These are phyloP conservation scores for Conticribra guillardii DNA, from an alignment of 108 stramenopile species.

Conservation along the genomic window DNA sequence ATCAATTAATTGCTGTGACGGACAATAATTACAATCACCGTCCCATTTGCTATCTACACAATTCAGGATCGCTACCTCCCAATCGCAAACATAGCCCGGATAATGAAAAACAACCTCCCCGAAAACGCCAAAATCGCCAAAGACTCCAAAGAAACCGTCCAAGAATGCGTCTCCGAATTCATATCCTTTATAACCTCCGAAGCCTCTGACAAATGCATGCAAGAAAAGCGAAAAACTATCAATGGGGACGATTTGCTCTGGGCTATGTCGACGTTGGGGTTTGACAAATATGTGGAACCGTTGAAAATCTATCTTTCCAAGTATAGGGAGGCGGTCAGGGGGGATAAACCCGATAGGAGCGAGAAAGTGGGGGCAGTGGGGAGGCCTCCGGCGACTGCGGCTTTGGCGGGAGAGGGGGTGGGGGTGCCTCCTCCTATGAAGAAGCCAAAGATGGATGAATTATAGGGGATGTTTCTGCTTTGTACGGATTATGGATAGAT, in stretches of 20 bases:
- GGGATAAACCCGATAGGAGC: slow-evolving; percentile 79
- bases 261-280: slow-evolving; percentile 99
- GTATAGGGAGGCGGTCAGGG: slow-evolving; percentile 93
- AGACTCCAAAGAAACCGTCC: slow-evolving; percentile 99
- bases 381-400: slow-evolving; percentile 33
- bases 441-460: slow-evolving; percentile 6
- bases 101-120: slow-evolving; percentile 99
- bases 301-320: slow-evolving; percentile 96
- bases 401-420: slow-evolving; percentile 21
- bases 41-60: not conserved
- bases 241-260: slow-evolving; percentile 99
- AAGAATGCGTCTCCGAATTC: slow-evolving; percentile 99
- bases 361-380: slow-evolving; percentile 16
- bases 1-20: no score
- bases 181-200: slow-evolving; percentile 99
- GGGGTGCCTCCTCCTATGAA: slow-evolving; percentile 26
- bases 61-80: slow-evolving; percentile 98
- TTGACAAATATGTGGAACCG: slow-evolving; percentile 99
- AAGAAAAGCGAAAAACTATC: slow-evolving; percentile 99
- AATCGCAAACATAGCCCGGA: slow-evolving; percentile 98
- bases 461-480: no score
- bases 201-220: slow-evolving; percentile 97
- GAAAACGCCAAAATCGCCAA: slow-evolving; percentile 99
- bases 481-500: no score
- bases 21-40: not conserved